These are phyloP conservation scores for Lachancea fermentati DNA, from an alignment of 805 yeast species.

Conservation along the genomic window DNA sequence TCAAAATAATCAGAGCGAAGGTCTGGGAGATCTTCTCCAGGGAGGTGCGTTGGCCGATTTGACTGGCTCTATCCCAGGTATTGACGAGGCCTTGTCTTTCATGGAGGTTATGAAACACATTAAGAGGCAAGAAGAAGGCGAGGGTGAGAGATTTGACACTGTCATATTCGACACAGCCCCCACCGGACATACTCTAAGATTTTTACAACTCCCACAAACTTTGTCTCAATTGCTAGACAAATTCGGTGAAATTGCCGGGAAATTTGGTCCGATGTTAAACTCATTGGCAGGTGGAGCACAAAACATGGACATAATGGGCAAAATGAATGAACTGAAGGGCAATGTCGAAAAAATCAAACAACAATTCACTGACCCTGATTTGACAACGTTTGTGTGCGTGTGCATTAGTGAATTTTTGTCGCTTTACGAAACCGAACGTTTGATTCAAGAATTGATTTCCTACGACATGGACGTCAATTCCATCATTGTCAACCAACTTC, in stretches of 20 bases:
- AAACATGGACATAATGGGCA: conserved; percentile 48
- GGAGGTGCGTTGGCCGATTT: conserved; percentile 58
- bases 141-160: conserved; percentile 58
- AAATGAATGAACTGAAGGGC: conserved; percentile 67
- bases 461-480: conserved; percentile 96
- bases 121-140: conserved; percentile 56
- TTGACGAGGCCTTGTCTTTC: conserved; percentile 95
- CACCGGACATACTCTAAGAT: conserved; percentile 95
- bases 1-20: conserved; percentile 37
- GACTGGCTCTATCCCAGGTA: conserved; percentile 95
- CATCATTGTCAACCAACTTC: conserved; percentile 88
- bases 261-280: conserved; percentile 86
- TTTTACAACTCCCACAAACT: conserved; percentile 90
- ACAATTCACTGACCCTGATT: conserved; percentile 92
- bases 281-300: conserved; percentile 64
- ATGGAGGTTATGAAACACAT: conserved; percentile 98
- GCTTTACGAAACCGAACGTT: conserved; percentile 93
- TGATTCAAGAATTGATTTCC: conserved; percentile 92
- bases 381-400: conserved; percentile 93
- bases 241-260: conserved; percentile 78
- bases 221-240: conserved; percentile 82
- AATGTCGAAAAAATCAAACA: conserved; percentile 84
- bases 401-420: conserved; percentile 97
- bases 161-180: conserved; percentile 99
- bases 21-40: conserved; percentile 29